phyloP scores from a whole-genome alignment of 129 eudicot genomes.

The Escallonia rubra region DNA sequence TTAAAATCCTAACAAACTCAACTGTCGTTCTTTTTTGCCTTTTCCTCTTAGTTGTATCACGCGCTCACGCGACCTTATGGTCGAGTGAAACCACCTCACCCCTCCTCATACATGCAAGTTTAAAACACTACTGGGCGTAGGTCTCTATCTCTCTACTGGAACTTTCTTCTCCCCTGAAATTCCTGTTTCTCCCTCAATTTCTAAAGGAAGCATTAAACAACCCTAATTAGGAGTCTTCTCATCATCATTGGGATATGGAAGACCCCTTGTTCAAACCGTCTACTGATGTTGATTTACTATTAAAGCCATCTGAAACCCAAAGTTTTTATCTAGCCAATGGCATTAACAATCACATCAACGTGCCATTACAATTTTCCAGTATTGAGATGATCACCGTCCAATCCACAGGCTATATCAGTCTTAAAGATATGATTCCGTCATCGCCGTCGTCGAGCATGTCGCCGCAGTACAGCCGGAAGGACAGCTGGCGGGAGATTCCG shows the following conservation, averaged over 20 bases:
- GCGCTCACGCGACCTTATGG: too few species aligned
- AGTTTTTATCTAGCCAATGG: too few species aligned
- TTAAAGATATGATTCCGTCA: slow-evolving; percentile 40
- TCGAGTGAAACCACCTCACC: neutral
- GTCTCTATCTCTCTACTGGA: neutral
- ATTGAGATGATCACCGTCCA: slow-evolving; percentile 45
- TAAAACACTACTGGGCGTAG: neutral
- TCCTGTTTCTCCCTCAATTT: too few species aligned
- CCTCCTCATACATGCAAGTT: neutral
- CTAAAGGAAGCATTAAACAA: too few species aligned
- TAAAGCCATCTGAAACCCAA: too few species aligned
- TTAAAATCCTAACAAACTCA: too few species aligned
- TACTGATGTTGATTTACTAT: neutral
- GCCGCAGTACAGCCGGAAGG: slow-evolving; percentile 18
- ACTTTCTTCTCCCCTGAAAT: slow-evolving; percentile 1
- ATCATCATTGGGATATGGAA: neutral
- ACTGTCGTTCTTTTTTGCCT: too few species aligned
- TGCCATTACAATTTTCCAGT: slow-evolving; percentile 8
- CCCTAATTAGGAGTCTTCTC: neutral
- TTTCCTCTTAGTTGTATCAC: too few species aligned
- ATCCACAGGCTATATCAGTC: slow-evolving; percentile 35
- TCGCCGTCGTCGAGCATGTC: slow-evolving; percentile 27
- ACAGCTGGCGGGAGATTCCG: slow-evolving; percentile 61
- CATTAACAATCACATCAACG: too few species aligned
- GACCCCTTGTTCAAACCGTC: neutral